phyloP scores from a whole-genome alignment of 2,329 filamentous ascomycete species.

The Rhinocladiella similis region DNA sequence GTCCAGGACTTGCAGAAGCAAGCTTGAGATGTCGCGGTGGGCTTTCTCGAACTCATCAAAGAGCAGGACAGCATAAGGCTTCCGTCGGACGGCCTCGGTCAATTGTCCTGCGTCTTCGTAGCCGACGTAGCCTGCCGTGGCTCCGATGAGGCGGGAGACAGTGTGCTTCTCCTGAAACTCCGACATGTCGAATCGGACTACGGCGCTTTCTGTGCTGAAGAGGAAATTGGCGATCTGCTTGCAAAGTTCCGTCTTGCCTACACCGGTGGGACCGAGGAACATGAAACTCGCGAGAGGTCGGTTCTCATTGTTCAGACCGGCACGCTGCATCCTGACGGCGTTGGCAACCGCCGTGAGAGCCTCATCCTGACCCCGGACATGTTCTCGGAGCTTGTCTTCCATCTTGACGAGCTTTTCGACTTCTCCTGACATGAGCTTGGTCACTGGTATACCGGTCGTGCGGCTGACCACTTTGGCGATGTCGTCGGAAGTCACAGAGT shows the following conservation, averaged over 20 bases:
- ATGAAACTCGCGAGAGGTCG: conserved; percentile 92
- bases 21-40: conserved; percentile 87
- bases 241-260: conserved; percentile 95
- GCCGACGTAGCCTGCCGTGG: conserved; percentile 90
- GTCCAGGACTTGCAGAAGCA: conserved; percentile 91
- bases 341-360: conserved; percentile 88
- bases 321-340: conserved; percentile 89
- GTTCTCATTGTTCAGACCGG: conserved; percentile 88
- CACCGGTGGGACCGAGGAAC: conserved; percentile 94
- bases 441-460: conserved; percentile 88
- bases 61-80: conserved; percentile 90
- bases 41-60: conserved; percentile 99
- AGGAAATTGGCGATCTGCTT: conserved; percentile 93
- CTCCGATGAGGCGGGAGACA: conserved; percentile 86
- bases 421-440: conserved; percentile 88
- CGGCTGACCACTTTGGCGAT: conserved; percentile 90
- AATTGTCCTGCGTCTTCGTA: conserved; percentile 97
- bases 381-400: conserved; percentile 83
- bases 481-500: conserved; percentile 92
- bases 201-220: conserved; percentile 87
- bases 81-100: conserved; percentile 90
- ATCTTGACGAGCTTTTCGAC: conserved; percentile 94
- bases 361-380: conserved; percentile 90
- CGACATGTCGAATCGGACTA: conserved; percentile 95
- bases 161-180: conserved; percentile 98